Evolutionary conservation across 2,329 filamentous ascomycete species (phyloP).

Genomic region (Lecanosticta acicola): DNA sequence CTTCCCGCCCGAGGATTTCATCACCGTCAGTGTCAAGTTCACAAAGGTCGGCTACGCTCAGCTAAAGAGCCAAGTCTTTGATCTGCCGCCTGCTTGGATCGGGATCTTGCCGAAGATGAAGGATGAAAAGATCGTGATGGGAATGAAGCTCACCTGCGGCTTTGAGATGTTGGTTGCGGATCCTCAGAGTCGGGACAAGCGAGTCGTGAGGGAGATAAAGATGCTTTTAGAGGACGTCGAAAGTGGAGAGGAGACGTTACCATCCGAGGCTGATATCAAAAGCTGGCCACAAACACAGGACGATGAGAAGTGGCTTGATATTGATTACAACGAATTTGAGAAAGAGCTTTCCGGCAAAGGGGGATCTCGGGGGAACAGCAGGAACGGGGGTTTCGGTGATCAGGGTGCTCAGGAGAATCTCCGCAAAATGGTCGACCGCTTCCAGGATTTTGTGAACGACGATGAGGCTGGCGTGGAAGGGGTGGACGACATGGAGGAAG

Average conservation of each 20-base stretch:
- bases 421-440: constrained; percentile 86
- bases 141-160: constrained; percentile 85
- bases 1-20: constrained; percentile 74
- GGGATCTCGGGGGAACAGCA: constrained; percentile 8
- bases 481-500: constrained; percentile 62
- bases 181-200: constrained; percentile 61
- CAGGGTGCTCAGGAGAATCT: constrained; percentile 66
- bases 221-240: constrained; percentile 70
- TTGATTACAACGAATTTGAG: constrained; percentile 85
- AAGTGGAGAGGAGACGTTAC: constrained; percentile 65
- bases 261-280: constrained; percentile 66
- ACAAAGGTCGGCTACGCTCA: constrained; percentile 89
- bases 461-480: constrained; percentile 76
- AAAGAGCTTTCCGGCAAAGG: constrained; percentile 58
- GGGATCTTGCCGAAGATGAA: constrained; percentile 37
- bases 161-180: constrained; percentile 80
- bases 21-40: constrained; percentile 73
- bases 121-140: constrained; percentile 54
- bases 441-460: constrained; percentile 86
- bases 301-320: constrained; percentile 85
- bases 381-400: constrained; percentile 52
- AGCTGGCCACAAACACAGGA: constrained; percentile 69
- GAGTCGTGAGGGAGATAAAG: constrained; percentile 66
- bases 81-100: constrained; percentile 54
- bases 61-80: constrained; percentile 77